Evolutionary conservation across 2,329 filamentous ascomycete genomes (phyloP), one percentile per base, ranked within the genome.

Genomic region (Aspergillus sp.): DNA sequence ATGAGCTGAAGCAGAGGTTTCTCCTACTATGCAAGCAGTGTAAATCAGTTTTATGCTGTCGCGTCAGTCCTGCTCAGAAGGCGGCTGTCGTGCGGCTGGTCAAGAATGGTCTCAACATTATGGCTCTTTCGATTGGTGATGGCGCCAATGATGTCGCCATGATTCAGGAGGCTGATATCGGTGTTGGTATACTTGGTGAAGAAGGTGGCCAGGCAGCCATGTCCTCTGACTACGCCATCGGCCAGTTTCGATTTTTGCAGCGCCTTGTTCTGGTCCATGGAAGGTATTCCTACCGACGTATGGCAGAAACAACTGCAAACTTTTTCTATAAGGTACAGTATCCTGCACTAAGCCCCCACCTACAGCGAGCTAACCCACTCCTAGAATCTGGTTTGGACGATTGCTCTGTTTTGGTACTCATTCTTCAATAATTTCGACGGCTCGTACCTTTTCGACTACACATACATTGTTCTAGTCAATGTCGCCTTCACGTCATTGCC

Each of bases 121-220:
- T 99, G 88, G 97, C 95, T 0, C 84, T 97, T 32, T 93, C 92
- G 1, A 90, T 97, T 61, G 93, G 93, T 62, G 93, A 97, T 71
- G 93, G 93, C 71, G 93, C 93, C 72, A 97, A 97, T 75, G 93
- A 97, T 76, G 92, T 97, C 63, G 92, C 93, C 67, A 97, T 97
- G 93, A 97, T 97, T 69, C 93, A 97, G 77, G 92, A 96, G 77
- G 93, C 93, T 15, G 91, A 97, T 74, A 91, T 97, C n/a, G 93
- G 93, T 74, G 92, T 97, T 47, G 93, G 93, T 77, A 96, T 97
- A 74, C 92, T 92, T 63, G 93, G 93, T 78, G 90, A 94, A 65
- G 93, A 96, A 82, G 92, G 92, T 68, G 86, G 93, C 68, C 92
- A 96, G 77, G 93, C 93, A 38, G 92, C 91, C 71, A 97, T 97